Conservation (phyloP, 2,329 filamentous ascomycete genomes). For the Calonectria leucothoes region DNA sequence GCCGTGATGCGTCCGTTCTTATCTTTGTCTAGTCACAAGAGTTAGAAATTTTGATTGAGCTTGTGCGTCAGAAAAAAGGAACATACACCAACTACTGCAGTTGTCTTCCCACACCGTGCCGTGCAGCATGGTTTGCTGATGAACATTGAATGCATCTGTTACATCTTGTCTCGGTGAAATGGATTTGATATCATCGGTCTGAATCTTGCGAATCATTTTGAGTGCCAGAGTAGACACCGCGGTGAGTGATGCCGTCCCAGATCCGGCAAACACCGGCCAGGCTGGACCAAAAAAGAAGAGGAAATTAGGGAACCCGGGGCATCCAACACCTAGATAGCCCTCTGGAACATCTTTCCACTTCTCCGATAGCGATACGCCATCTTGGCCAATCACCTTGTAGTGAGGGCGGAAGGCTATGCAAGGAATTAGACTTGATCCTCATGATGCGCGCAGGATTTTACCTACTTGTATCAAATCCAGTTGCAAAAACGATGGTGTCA, state of each 20-base stretch:
- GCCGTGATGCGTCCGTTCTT: not conserved
- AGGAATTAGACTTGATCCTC: not conserved
- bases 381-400: not conserved
- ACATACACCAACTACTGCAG: not conserved
- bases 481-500: not conserved
- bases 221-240: not conserved
- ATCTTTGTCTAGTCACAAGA: not conserved
- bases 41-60: not conserved
- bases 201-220: not conserved
- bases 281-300: not conserved
- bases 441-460: fast-evolving
- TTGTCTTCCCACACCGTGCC: not conserved
- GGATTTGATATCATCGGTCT: not conserved
- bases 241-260: not conserved
- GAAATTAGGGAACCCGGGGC: not conserved
- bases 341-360: not conserved
- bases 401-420: not conserved
- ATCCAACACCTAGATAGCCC: not conserved
- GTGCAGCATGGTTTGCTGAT: not conserved
- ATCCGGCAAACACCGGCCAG: not conserved
- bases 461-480: not conserved
- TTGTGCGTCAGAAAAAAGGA: fast-evolving
- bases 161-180: not conserved
- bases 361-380: not conserved
- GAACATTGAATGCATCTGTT: not conserved